These are phyloP conservation scores for Plenodomus tracheiphilus DNA, from an alignment of 2,329 filamentous ascomycete species.

Conservation along the genomic window DNA sequence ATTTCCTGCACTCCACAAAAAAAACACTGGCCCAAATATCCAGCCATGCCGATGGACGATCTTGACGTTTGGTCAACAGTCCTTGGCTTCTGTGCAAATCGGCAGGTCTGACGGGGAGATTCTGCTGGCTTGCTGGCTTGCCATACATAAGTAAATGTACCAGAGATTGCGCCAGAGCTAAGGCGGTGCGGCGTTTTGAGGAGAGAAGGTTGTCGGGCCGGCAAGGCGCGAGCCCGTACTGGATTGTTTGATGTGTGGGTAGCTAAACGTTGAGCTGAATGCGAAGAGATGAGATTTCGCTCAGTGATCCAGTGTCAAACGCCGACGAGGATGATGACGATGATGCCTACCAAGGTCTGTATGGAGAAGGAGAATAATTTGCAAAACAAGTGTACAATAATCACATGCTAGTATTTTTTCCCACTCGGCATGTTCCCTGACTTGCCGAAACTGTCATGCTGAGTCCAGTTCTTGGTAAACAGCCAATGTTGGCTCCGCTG, in stretches of 20 bases:
- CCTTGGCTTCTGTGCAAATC: slow-evolving; percentile 10
- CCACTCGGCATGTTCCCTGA: slow-evolving; percentile 7
- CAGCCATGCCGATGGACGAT: too few relatives aligned
- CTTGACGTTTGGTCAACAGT: slow-evolving; percentile 15
- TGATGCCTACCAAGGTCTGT: too few relatives aligned
- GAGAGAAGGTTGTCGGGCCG: slow-evolving; percentile 5
- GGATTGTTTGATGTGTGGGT: background rate
- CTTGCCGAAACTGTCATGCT: slow-evolving; percentile 4
- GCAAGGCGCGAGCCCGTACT: background rate
- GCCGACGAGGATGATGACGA: too few relatives aligned
- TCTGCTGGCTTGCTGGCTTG: background rate
- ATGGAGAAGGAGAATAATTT: too few relatives aligned
- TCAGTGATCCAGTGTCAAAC: too few relatives aligned
- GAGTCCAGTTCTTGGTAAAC: background rate
- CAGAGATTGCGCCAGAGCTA: background rate
- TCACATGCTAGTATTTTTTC: too few relatives aligned
- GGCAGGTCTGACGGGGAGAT: slow-evolving; percentile 19
- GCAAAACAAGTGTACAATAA: too few relatives aligned
- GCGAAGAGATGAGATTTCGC: too few relatives aligned
- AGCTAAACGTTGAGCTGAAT: background rate
- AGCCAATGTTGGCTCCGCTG: slow-evolving; percentile 8
- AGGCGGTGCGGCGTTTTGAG: background rate
- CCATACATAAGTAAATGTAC: too few relatives aligned
- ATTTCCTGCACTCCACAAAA: slow-evolving; percentile 22
- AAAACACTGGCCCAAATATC: slow-evolving; percentile 12